Evolutionary conservation across 1,139 yeast genomes (phyloP), one percentile per base, ranked within the genome.

Genomic region (Pichia sp.): DNA sequence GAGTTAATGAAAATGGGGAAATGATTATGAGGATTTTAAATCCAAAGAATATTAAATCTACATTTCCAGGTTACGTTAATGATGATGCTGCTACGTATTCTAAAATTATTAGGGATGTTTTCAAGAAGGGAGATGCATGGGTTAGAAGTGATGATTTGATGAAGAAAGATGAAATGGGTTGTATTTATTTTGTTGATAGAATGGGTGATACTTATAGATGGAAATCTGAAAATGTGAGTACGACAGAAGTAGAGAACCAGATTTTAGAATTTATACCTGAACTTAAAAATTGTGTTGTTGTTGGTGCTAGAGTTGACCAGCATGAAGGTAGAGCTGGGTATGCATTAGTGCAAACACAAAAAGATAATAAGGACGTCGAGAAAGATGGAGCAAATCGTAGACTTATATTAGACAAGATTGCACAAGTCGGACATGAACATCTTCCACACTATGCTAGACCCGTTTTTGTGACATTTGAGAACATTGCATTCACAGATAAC

Each of bases 241-340:
- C 97, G 9, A 80, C 89, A 33, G 96, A 91, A 63, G 96, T 91
- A 31, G 97, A 89, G 60, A 85, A 82, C 59, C 76, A 73, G 52
- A 60, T 75, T 32, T 65, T 72, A 64, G 38, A 47, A 25, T 35
- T 48, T 14, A 30, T 46, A 13, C 84, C 83, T n/a, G 55, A 57
- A 7, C 65, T 87, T 45, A 68, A 70, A 46, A 86, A 85, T 57
- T 75, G 80, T 3, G 93, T 87, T 35, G 95, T 89, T 28, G 96
- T 89, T 33, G 98, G 97, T 18, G 88, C 88, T 15, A 70, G 73
- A 54, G 82, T 91, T 18, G 94, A 94, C 8, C 73, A 80, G 43
- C 94, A 88, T 57, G 97, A 89, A 63, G 98, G 98, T 38, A 74
- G 96, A 54, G 95, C 96, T 10, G 97, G 98, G 0, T 86, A 75